These are phyloP conservation scores for Nemania diffusa DNA, from an alignment of 2,329 filamentous ascomycete species.

Conservation along the genomic window DNA sequence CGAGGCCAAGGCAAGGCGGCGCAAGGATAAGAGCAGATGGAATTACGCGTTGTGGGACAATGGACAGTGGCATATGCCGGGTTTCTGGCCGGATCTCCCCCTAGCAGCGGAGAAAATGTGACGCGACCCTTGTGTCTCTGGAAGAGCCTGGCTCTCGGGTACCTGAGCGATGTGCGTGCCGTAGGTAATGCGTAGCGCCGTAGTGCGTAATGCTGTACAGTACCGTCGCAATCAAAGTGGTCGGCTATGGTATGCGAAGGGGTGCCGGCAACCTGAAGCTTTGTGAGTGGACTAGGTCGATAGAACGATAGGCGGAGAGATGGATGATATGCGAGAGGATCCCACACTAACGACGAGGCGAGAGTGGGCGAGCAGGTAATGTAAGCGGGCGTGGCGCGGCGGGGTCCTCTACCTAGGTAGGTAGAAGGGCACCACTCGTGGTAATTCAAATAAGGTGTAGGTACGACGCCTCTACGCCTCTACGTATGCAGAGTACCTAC, in stretches of 20 bases:
- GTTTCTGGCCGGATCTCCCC: slow-evolving; percentile 6
- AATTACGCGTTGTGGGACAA: slow-evolving; percentile 33
- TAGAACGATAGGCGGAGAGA: slow-evolving; percentile 19
- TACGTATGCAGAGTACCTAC: no score
- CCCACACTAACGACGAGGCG: slow-evolving; percentile 1
- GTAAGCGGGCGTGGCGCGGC: slow-evolving; percentile 4
- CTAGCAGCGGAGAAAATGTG: slow-evolving; percentile 33
- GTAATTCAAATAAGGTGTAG: no score
- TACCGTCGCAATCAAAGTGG: slow-evolving; percentile 16
- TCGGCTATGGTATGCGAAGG: slow-evolving; percentile 17
- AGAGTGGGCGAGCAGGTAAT: not conserved
- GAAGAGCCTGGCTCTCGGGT: slow-evolving; percentile 26
- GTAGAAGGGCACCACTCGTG: slow-evolving; percentile 5
- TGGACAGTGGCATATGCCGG: slow-evolving; percentile 35
- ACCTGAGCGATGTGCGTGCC: slow-evolving; percentile 17
- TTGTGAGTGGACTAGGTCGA: slow-evolving; percentile 21
- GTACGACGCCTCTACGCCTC: no score
- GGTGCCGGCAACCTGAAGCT: slow-evolving; percentile 20
- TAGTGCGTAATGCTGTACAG: not conserved
- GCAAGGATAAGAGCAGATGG: slow-evolving; percentile 30
- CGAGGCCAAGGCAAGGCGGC: slow-evolving; percentile 25
- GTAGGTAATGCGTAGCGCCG: not conserved
- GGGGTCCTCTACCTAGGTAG: not conserved
- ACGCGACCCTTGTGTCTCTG: slow-evolving; percentile 29
- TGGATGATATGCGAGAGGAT: slow-evolving; percentile 17